Evolutionary conservation across 1,284 basidiomycete genomes (phyloP), one percentile per base, ranked within the genome.

Genomic region (Cutaneotrichosporon mucoides): DNA sequence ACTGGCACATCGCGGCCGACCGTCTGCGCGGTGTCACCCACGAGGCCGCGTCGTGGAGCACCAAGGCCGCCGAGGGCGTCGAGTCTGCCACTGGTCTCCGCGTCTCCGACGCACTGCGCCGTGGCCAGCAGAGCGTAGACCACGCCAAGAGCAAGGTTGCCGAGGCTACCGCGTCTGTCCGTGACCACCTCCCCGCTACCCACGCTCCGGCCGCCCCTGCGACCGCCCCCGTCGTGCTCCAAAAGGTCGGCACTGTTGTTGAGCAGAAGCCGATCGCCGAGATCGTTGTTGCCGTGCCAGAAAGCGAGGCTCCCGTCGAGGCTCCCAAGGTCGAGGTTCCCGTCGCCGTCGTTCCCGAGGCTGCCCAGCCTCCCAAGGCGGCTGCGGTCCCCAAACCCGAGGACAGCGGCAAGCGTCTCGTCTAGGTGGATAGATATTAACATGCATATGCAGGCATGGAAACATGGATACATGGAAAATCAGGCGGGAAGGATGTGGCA

Each of bases 21-120:
- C 77, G 76, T 44, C 50, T 86, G 5, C 81, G 80, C 12, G 76
- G 73, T 11, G 82, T 84, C 5, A 55, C 60, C 5, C 63, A 68
- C 40, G 70, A 71, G 15, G 72, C 68, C 1, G 61, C 58, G n/a
- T 60, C 61, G 4, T 68, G 68, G 63, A 82, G 85, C 2, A 76
- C 79, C 57, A 75, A 70, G 24, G 79, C 82, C 2, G 81, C 89
- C 34, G 82, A 83, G 16, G 81, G 81, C 57, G 76, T 89, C 7
- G 87, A 92, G 79, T 82, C 84, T 55, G 73, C 78, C 36, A 90
- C 89, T 1, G 89, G 89, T 0, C 71, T 92, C 71, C 88, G 85
- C 78, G 69, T 91, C 45, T 79, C 80, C 46, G 86, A 87, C 69
- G 83, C 82, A 1, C 72, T 90, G 9, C 84, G 85, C 6, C 80